A percentile compares a stretch with the other conserved stretches of the same genome.
phyloP scores from a whole-genome alignment of 116 monocot species.

The Dioscorea cayenensis region DNA sequence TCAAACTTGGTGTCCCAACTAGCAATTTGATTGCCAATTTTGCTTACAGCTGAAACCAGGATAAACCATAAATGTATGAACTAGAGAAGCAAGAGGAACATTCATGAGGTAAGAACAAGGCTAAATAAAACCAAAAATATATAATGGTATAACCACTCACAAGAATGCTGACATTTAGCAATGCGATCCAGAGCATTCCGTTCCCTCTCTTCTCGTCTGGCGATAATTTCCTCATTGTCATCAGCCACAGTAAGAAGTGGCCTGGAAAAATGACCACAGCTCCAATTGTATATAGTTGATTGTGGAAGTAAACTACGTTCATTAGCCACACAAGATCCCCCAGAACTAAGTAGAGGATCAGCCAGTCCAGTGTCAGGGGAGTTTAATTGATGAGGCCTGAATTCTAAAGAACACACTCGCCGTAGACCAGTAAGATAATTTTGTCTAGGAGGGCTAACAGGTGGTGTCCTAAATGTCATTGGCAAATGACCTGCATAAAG shows the following conservation, averaged over 20 bases:
- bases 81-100: not conserved
- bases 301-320: constrained; percentile 77
- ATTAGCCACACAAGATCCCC: constrained; percentile 27
- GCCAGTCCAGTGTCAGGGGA: constrained; percentile 79
- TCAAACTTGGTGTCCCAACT: constrained; percentile 94
- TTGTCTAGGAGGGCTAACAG: constrained; percentile 82
- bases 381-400: constrained; percentile 59
- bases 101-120: not conserved
- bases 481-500: constrained; percentile 55
- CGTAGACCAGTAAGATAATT: constrained; percentile 70
- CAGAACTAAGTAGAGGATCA: constrained; percentile 56
- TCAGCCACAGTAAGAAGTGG: constrained; percentile 75
- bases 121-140: not conserved
- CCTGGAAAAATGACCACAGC: constrained; percentile 93
- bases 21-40: constrained; percentile 75
- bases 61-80: constrained; percentile 4
- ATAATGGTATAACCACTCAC: constrained; percentile 27
- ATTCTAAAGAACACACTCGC: constrained; percentile 79
- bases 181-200: constrained; percentile 63
- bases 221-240: constrained; percentile 63
- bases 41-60: constrained; percentile 44
- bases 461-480: constrained; percentile 82
- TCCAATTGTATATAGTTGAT: constrained; percentile 85
- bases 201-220: constrained; percentile 67
- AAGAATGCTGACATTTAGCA: constrained; percentile 80